Conservation (phyloP, 1,139 yeast genomes). For the Geotrichum aggregatum region DNA sequence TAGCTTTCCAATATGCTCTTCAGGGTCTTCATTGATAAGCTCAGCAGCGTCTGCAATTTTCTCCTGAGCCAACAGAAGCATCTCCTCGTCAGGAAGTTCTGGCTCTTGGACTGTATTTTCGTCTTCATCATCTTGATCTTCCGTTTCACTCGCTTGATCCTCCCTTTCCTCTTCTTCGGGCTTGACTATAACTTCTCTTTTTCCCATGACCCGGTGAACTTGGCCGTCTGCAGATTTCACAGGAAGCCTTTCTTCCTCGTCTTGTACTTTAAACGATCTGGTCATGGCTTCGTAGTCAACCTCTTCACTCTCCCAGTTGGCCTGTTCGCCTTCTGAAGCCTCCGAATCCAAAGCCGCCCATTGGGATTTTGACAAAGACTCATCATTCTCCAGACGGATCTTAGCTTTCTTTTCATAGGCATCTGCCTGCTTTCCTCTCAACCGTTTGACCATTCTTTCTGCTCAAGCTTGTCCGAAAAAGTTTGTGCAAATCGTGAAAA, state of each 20-base stretch:
- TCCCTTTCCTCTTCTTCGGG: slow-evolving; percentile 19
- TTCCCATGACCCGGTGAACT: slow-evolving; percentile 55
- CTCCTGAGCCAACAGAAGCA: slow-evolving; percentile 65
- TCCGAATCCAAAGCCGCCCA: slow-evolving; percentile 27
- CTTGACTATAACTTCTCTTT: slow-evolving; percentile 25
- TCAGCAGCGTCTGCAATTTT: slow-evolving; percentile 80
- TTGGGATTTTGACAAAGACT: slow-evolving; percentile 23
- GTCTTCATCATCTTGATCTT: slow-evolving; percentile 19
- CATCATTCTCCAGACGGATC: slow-evolving; percentile 26
- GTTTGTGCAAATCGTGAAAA: not conserved
- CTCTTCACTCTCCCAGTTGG: slow-evolving; percentile 15
- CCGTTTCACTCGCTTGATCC: slow-evolving; percentile 13
- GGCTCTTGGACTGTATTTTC: slow-evolving; percentile 31
- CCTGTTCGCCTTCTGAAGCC: slow-evolving; percentile 1
- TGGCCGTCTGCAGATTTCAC: slow-evolving; percentile 69
- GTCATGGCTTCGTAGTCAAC: slow-evolving; percentile 38
- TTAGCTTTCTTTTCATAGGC: slow-evolving; percentile 29
- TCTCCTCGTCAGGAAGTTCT: slow-evolving; percentile 65
- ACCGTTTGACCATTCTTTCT: slow-evolving; percentile 31
- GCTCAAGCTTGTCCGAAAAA: not conserved
- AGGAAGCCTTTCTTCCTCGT: slow-evolving; percentile 68
- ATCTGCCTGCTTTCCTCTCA: slow-evolving; percentile 29
- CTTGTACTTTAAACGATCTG: slow-evolving; percentile 34
- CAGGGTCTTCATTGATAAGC: slow-evolving; percentile 80
- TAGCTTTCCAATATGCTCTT: slow-evolving; percentile 66